A percentile compares a stretch with the other conserved stretches of the same genome.
Conservation (phyloP, 768 basidiomycete species). For the Naematelia encephala region DNA sequence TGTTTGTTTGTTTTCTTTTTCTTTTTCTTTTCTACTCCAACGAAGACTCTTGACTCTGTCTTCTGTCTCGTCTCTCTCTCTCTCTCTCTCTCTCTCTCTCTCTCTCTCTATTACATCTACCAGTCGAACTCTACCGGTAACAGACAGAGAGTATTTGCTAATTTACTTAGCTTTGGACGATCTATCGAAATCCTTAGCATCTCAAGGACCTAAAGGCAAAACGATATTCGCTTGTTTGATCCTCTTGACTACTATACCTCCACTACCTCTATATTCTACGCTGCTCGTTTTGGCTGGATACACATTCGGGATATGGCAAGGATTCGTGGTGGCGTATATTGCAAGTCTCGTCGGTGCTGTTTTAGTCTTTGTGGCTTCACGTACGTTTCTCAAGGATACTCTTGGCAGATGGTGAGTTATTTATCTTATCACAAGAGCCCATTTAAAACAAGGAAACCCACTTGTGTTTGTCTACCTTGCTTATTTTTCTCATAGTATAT, state of each 20-base stretch:
- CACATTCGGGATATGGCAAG: conserved; percentile 76
- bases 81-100: background rate
- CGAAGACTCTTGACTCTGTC: too few species aligned
- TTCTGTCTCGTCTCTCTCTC: background rate
- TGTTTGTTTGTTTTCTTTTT: background rate
- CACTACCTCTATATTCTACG: conserved; percentile 87
- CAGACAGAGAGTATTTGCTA: background rate
- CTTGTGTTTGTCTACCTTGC: too few species aligned
- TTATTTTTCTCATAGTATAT: background rate
- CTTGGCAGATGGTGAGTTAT: conserved; percentile 57
- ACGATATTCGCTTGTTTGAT: conserved; percentile 63
- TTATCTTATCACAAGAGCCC: background rate
- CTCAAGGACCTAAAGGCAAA: conserved; percentile 69
- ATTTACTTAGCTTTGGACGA: conserved; percentile 66
- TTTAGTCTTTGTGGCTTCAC: conserved; percentile 75
- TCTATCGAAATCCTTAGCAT: conserved; percentile 72
- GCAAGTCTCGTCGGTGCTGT: conserved; percentile 82
- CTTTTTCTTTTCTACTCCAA: too few species aligned
- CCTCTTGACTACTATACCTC: conserved; percentile 55
- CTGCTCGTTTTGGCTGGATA: conserved; percentile 89
- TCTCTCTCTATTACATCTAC: too few species aligned
- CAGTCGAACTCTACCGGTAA: too few species aligned
- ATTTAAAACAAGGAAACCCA: too few species aligned
- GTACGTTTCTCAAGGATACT: conserved; percentile 61
- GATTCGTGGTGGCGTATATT: conserved; percentile 79